Evolutionary conservation across 129 eudicot genomes (phyloP).

Genomic region (Deinandra increscens): DNA sequence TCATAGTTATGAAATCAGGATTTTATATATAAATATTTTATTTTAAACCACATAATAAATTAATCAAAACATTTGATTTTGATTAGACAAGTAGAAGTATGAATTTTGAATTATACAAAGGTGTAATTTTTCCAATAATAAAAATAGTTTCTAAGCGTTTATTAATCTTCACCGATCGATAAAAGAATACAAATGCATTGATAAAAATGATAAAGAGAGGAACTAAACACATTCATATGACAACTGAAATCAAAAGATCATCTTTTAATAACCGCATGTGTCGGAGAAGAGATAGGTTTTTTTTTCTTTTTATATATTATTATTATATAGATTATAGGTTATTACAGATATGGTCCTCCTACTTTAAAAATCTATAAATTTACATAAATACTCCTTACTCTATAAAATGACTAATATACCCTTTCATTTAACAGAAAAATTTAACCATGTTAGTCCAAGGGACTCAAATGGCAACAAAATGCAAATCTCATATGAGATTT

Average conservation of each 20-base stretch:
- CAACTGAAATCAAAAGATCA: not conserved
- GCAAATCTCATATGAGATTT: too few species aligned
- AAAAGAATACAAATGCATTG: not conserved
- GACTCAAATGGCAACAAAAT: too few species aligned
- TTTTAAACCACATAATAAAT: not conserved
- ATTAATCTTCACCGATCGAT: not conserved
- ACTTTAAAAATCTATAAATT: too few species aligned
- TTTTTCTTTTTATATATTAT: too few species aligned
- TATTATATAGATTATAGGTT: too few species aligned
- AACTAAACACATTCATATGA: not conserved
- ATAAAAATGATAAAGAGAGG: not conserved
- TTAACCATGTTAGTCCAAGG: too few species aligned
- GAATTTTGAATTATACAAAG: not conserved
- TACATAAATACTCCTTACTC: too few species aligned
- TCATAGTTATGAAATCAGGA: not conserved
- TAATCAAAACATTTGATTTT: not conserved
- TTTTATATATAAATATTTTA: not conserved
- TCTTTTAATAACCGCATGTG: not conserved
- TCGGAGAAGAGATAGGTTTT: too few species aligned
- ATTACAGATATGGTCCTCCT: too few species aligned
- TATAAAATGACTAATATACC: too few species aligned
- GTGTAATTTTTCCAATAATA: not conserved
- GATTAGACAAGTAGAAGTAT: not conserved
- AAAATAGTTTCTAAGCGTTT: not conserved
- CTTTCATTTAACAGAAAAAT: too few species aligned